Conservation (phyloP, 2,329 filamentous ascomycete genomes). For the Colletotrichum lindemuthianum region DNA sequence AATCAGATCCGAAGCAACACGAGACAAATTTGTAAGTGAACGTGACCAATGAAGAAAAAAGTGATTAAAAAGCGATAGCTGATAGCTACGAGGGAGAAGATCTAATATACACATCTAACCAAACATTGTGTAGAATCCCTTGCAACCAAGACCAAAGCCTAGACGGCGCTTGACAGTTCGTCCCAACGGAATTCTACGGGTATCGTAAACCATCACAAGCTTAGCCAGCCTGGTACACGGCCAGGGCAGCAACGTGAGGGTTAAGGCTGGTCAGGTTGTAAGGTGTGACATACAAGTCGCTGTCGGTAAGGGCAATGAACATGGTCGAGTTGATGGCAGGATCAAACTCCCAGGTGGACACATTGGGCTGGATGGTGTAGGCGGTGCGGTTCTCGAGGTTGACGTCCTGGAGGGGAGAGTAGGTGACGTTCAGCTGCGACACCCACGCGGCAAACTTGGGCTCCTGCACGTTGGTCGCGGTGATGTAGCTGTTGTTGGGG, state of each 20-base stretch:
- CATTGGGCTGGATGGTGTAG: constrained; percentile 78
- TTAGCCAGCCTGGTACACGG: constrained; percentile 82
- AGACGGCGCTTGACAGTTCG: no score
- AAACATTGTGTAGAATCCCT: no score
- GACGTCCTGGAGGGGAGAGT: constrained; percentile 66
- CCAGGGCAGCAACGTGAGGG: constrained; percentile 78
- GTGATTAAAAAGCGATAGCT: no score
- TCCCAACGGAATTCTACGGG: no score
- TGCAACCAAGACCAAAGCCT: no score
- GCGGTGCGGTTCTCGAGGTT: constrained; percentile 61
- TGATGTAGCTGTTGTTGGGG: constrained; percentile 86
- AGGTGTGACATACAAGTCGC: constrained; percentile 74
- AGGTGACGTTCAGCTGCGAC: constrained; percentile 79
- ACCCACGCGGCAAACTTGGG: constrained; percentile 81
- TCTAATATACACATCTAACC: no score
- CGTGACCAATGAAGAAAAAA: no score
- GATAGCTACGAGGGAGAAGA: no score
- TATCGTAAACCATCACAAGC: not conserved
- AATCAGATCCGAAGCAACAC: no score
- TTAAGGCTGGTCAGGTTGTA: constrained; percentile 82
- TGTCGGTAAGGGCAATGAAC: constrained; percentile 80
- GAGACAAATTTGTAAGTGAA: no score
- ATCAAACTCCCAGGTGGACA: constrained; percentile 73
- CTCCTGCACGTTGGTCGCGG: constrained; percentile 64
- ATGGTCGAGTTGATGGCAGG: constrained; percentile 81